Conservation (phyloP, 169 alveolate genomes). For the Plasmodium relictum region DNA sequence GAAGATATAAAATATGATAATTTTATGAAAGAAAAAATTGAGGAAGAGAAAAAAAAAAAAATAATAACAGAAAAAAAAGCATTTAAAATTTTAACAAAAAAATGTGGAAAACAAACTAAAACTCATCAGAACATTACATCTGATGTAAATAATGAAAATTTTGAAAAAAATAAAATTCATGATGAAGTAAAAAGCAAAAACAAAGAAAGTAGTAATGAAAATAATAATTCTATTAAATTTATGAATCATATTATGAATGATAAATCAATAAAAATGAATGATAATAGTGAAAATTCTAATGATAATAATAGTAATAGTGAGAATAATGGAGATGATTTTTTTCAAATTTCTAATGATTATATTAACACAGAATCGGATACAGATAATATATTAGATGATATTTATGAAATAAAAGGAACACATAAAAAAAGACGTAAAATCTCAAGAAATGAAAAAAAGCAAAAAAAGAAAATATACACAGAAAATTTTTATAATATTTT, state of each 20-base stretch:
- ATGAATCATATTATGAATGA: conserved; percentile 1
- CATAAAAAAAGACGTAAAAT: too few relatives aligned
- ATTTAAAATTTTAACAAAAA: not conserved
- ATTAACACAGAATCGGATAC: not conserved
- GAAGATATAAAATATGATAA: conserved; percentile 31
- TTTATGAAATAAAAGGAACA: not conserved
- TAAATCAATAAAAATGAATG: not conserved
- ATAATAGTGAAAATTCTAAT: not conserved
- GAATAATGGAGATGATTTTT: not conserved
- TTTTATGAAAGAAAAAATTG: conserved; percentile 13
- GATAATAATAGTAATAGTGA: not conserved
- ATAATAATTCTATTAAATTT: not conserved
- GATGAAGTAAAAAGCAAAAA: not conserved
- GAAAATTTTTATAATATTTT: too few relatives aligned
- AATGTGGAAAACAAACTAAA: not conserved
- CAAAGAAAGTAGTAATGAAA: not conserved
- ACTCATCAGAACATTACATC: not conserved
- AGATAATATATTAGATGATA: conserved; percentile 2
- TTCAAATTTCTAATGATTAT: not conserved
- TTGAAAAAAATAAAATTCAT: not conserved
- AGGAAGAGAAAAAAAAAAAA: not conserved
- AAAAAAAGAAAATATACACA: too few relatives aligned
- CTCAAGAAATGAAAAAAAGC: too few relatives aligned
- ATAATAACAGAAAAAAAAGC: not conserved
- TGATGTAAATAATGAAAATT: not conserved